Conservation (phyloP, 208 protist species). For the Leishmania braziliensis region DNA sequence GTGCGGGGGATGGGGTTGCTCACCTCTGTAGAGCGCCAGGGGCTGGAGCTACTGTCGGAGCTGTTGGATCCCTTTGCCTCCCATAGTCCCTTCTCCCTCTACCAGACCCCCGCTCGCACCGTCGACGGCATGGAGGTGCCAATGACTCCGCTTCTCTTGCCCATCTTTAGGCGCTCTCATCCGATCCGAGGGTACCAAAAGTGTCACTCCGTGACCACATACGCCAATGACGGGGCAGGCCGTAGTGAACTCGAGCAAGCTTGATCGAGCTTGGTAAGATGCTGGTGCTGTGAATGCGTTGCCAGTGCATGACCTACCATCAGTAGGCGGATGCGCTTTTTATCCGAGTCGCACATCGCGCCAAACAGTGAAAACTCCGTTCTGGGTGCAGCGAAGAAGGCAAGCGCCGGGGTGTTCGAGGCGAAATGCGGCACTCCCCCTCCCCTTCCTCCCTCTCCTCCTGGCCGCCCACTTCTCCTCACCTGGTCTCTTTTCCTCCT, state of each 20-base stretch:
- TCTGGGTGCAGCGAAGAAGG: not conserved
- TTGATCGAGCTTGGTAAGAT: constrained; percentile 57
- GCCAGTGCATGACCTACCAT: constrained; percentile 54
- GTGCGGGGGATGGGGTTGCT: constrained; percentile 40
- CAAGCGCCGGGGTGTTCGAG: not conserved
- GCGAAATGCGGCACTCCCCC: not conserved
- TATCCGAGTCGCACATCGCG: constrained; percentile 31
- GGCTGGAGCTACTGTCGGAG: constrained; percentile 48
- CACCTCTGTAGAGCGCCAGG: constrained; percentile 24
- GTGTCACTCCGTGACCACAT: constrained; percentile 35
- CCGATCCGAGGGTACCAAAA: constrained; percentile 46
- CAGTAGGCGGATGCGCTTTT: constrained; percentile 48
- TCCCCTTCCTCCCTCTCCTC: not conserved
- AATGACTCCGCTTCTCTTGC: constrained; percentile 62
- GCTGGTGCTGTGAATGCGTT: constrained; percentile 62
- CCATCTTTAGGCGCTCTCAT: constrained; percentile 59
- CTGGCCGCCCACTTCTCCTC: not conserved
- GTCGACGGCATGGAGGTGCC: constrained; percentile 58
- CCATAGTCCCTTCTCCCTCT: constrained; percentile 63
- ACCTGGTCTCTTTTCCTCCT: not conserved
- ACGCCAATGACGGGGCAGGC: constrained; percentile 41
- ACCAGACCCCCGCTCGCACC: constrained; percentile 48
- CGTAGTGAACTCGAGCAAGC: constrained; percentile 65
- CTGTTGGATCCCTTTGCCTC: constrained; percentile 75
- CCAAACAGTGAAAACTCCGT: constrained; percentile 6